Conservation (phyloP, 306 rosid species). For the Lagenaria siceraria region DNA sequence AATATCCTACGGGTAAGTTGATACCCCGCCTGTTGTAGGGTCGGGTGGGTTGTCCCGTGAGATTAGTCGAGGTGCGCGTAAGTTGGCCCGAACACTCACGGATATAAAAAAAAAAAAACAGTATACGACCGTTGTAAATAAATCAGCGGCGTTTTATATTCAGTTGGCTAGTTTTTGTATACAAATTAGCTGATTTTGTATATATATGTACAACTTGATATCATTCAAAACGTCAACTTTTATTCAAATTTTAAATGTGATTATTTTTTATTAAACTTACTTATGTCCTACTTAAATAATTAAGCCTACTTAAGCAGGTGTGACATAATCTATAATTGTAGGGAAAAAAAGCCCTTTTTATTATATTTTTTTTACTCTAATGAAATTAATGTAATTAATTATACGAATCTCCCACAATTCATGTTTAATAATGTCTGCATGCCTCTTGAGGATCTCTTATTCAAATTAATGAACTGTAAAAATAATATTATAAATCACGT, state of each 20-base stretch:
- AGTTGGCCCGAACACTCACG: too few relatives aligned
- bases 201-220: background rate
- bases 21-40: too few relatives aligned
- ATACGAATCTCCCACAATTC: background rate
- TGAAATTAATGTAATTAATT: background rate
- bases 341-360: too few relatives aligned
- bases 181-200: background rate
- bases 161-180: background rate
- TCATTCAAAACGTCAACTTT: background rate
- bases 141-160: background rate
- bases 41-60: too few relatives aligned
- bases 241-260: background rate
- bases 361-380: background rate
- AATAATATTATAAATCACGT: background rate
- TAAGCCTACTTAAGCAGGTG: background rate
- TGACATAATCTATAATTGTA: background rate
- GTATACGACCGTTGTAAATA: background rate
- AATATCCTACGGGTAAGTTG: too few relatives aligned
- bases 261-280: background rate
- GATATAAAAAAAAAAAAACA: too few relatives aligned
- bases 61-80: too few relatives aligned
- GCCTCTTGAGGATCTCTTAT: background rate
- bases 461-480: slow-evolving; percentile 1
- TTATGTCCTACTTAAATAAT: background rate
- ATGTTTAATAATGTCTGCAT: background rate